Base-by-base conservation (phyloP, 768 basidiomycete species). In the Aureoboletus auriporus region DNA sequence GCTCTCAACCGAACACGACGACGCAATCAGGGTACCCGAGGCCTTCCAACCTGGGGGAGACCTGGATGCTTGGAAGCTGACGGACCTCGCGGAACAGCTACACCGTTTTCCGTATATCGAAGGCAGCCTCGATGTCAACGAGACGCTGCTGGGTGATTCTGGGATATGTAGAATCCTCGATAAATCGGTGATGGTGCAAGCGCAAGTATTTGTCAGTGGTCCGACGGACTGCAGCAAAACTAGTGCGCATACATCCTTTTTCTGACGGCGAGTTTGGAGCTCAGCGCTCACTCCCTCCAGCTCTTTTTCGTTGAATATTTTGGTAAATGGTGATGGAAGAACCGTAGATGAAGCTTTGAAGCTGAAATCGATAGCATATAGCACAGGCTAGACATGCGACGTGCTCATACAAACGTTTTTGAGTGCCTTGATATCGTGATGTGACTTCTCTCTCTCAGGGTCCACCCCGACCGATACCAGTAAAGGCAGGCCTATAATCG, bases 401-500 rank as follows among this genome's bases (percentile, higher is more conserved):
- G 61, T 63, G 61, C 56, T 55, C 58, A 51, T 67, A 63, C 52
- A 51, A 40, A 40, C 42, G 26, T 42, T 67, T 65, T 57, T 58
- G 31, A 12, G 29, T 20, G 16, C 36, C 28, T 37, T 44, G 17
- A 38, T 14, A 20, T 20, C 39, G 20, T 27, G 39, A 38, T 20
- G 33, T 42, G 23, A 6, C 13, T 33, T 39, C 16, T 56, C 64
- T 84, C 71, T 83, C 84, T 69, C 87, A 77, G 53, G 91, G 86
- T 47, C 77, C 84, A 71, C 93, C 93, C 61, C 93, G 83, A 48
- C 93, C 93, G 59, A 93, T 86, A 69, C 89, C 89, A 63, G 83
- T 78, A 66, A 89, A 96, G 63, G 85, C 79, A 57, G 95, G 93
- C 71, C 86, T 78, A 80, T 80, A 98, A 67, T 93, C 89, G 50